phyloP scores from a whole-genome alignment of 768 basidiomycete genomes.

The Leccinellum albellum region DNA sequence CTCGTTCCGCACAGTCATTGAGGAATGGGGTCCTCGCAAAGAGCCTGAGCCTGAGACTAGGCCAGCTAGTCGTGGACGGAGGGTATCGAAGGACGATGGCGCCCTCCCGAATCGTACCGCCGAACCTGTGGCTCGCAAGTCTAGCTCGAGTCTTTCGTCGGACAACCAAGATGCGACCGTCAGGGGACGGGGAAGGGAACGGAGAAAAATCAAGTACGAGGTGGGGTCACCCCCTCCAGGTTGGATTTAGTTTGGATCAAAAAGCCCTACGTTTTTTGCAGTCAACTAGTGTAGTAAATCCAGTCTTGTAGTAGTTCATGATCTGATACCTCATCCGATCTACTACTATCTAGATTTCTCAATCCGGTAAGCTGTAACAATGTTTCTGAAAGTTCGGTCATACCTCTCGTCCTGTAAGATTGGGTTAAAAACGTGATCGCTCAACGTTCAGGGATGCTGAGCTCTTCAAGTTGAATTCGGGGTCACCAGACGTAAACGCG shows the following conservation, averaged over 20 bases:
- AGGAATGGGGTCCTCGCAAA: slow-evolving; percentile 39
- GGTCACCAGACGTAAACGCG: too few species aligned
- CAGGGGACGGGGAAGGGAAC: slow-evolving; percentile 16
- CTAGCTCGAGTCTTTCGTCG: slow-evolving; percentile 6
- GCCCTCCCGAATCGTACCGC: not conserved
- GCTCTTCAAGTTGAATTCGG: too few species aligned
- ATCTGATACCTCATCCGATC: too few species aligned
- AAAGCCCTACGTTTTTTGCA: not conserved
- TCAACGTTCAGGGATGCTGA: too few species aligned
- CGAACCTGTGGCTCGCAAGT: slow-evolving; percentile 1
- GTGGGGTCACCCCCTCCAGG: slow-evolving; percentile 36
- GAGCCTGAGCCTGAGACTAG: slow-evolving; percentile 3
- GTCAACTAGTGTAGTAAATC: not conserved
- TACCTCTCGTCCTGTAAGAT: too few species aligned
- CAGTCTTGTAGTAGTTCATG: not conserved
- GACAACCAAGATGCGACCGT: slow-evolving; percentile 12
- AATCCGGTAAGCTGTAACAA: too few species aligned
- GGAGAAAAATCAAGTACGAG: not conserved
- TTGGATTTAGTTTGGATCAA: slow-evolving; percentile 40
- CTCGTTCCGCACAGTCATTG: slow-evolving; percentile 59
- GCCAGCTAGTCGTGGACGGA: slow-evolving; percentile 5
- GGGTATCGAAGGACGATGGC: not conserved
- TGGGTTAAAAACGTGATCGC: slow-evolving; percentile 3
- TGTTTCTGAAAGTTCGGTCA: too few species aligned
- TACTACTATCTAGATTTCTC: too few species aligned